Conservation (phyloP, 768 basidiomycete genomes). For the Mycena chlorophos region DNA sequence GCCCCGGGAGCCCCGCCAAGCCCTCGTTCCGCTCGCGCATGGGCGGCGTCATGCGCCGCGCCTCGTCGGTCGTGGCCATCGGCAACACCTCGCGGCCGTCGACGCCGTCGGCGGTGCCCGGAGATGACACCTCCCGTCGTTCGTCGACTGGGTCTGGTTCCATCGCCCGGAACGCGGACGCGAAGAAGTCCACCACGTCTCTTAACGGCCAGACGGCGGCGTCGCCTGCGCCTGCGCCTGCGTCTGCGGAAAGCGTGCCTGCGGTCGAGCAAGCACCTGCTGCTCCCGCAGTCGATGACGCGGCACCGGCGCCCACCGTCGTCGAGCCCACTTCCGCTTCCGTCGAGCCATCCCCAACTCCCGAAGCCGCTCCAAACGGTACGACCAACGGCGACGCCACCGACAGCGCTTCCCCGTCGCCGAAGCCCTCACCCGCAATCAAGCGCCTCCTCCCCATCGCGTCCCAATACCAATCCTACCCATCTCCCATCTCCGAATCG, state of each 20-base stretch:
- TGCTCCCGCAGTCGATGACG: background rate
- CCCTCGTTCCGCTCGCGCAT: slow-evolving; percentile 62
- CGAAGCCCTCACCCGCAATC: slow-evolving; percentile 24
- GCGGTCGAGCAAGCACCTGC: background rate
- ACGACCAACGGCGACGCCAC: slow-evolving; percentile 4
- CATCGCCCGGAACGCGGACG: slow-evolving; percentile 10
- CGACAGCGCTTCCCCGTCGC: slow-evolving; percentile 22
- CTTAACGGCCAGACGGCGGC: slow-evolving; percentile 2
- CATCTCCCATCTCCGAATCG: slow-evolving; percentile 72
- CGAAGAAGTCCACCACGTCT: slow-evolving; percentile 11
- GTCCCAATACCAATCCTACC: slow-evolving; percentile 32
- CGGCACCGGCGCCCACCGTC: slow-evolving; percentile 7
- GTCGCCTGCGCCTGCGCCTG: background rate
- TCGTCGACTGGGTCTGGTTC: slow-evolving; percentile 4
- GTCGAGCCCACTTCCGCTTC: slow-evolving; percentile 30
- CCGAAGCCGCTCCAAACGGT: background rate
- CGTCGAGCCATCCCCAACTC: slow-evolving; percentile 9
- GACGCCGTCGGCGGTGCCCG: slow-evolving; percentile 24
- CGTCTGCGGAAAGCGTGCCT: background rate
- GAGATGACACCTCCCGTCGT: slow-evolving; percentile 2
- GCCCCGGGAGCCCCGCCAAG: slow-evolving; percentile 32
- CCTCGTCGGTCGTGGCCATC: slow-evolving; percentile 55
- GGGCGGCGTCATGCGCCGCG: slow-evolving; percentile 59
- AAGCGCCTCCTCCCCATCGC: slow-evolving; percentile 23
- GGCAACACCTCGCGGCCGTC: slow-evolving; percentile 28